These are phyloP conservation scores for Lanmaoa rubissima DNA, from an alignment of 768 basidiomycete species.

Conservation along the genomic window DNA sequence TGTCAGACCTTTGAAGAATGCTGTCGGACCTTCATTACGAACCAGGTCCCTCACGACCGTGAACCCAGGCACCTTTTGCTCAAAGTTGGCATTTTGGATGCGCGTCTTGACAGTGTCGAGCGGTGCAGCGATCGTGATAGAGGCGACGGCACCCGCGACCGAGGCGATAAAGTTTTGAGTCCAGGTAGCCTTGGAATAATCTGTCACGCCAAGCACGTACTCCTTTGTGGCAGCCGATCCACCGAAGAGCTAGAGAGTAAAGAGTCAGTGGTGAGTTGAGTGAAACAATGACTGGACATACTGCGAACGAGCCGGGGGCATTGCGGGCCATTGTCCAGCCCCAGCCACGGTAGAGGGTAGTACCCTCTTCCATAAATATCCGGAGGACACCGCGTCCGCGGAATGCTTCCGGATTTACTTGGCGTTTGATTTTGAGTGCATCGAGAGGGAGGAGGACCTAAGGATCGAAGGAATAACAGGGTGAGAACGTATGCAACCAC, in stretches of 20 bases:
- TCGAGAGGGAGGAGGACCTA: conserved; percentile 94
- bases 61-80: conserved; percentile 74
- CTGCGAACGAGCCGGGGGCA: conserved; percentile 93
- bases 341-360: conserved; percentile 93
- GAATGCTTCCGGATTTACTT: conserved; percentile 98
- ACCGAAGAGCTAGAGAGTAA: conserved; percentile 81
- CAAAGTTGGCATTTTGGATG: conserved; percentile 98
- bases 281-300: conserved; percentile 39
- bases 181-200: conserved; percentile 97
- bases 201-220: conserved; percentile 81
- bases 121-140: conserved; percentile 94
- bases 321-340: conserved; percentile 99
- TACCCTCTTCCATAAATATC: conserved; percentile 90
- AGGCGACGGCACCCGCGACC: conserved; percentile 89
- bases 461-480: neutral
- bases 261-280: neutral
- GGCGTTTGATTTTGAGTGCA: conserved; percentile 96
- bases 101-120: conserved; percentile 96
- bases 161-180: conserved; percentile 96
- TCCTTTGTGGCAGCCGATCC: conserved; percentile 95
- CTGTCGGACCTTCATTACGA: conserved; percentile 76
- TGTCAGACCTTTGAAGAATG: conserved; percentile 96
- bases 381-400: conserved; percentile 87
- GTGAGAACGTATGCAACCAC: neutral
- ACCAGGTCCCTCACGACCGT: conserved; percentile 84